phyloP scores from a whole-genome alignment of 176 grass and related monocot genomes.

The Canna indica region DNA sequence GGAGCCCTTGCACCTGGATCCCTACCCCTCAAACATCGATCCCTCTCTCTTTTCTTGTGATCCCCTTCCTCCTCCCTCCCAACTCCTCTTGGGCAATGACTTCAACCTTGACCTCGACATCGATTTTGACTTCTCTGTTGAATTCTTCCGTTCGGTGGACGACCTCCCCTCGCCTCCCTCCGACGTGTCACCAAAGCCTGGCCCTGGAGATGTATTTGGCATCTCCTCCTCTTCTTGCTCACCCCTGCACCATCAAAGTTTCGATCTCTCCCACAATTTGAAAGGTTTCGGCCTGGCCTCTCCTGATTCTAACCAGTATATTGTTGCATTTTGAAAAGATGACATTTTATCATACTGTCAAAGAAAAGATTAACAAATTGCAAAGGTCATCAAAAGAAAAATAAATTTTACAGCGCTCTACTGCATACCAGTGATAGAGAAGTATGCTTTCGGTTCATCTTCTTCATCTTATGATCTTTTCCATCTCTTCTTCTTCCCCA shows the following conservation, averaged over 20 bases:
- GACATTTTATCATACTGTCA: too few species aligned
- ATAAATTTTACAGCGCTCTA: too few species aligned
- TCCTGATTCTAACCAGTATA: too few species aligned
- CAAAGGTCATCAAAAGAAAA: too few species aligned
- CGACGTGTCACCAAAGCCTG: constrained; percentile 18
- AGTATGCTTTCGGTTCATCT: too few species aligned
- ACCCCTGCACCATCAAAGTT: constrained; percentile 22
- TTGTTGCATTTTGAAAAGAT: too few species aligned
- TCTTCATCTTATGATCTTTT: too few species aligned
- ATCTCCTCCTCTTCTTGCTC: constrained; percentile 29
- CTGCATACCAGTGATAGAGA: too few species aligned
- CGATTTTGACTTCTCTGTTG: constrained; percentile 59
- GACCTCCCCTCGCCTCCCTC: constrained; percentile 35
- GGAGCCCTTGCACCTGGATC: background rate
- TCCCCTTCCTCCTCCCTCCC: constrained; percentile 21
- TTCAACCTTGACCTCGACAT: constrained; percentile 56
- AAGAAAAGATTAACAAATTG: too few species aligned
- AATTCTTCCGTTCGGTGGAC: constrained; percentile 52
- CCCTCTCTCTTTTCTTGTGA: constrained; percentile 37
- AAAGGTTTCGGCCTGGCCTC: constrained; percentile 30
- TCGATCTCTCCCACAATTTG: constrained; percentile 30
- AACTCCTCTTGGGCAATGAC: constrained; percentile 22
- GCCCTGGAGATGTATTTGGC: constrained; percentile 17
- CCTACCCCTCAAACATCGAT: constrained; percentile 44
- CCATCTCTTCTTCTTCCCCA: background rate